Evolutionary conservation across 371 early-diverging fungal species (phyloP).

Genomic region (Syncephalastrum contaminatum): DNA sequence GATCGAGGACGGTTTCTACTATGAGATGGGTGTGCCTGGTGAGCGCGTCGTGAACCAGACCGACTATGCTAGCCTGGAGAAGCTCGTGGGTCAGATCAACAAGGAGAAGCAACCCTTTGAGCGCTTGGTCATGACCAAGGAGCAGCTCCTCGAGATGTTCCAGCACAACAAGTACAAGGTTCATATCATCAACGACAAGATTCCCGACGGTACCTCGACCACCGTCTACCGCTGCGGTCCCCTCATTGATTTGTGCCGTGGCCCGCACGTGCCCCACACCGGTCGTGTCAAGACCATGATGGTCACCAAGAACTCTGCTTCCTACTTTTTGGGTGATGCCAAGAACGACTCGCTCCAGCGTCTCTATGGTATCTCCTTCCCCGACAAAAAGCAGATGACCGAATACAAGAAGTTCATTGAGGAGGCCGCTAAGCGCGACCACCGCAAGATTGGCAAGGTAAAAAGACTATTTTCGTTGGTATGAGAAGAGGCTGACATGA

Average conservation of each 20-base stretch:
- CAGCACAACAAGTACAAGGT: conserved; percentile 96
- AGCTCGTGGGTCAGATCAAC: conserved; percentile 55
- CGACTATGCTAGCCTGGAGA: conserved; percentile 22
- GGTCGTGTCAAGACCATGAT: conserved; percentile 94
- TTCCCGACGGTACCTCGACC: conserved; percentile 93
- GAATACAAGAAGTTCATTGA: conserved; percentile 94
- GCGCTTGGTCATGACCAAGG: conserved; percentile 89
- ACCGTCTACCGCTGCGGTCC: conserved; percentile 99
- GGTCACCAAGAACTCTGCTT: conserved; percentile 95
- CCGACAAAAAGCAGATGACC: conserved; percentile 93
- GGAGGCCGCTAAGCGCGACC: conserved; percentile 98
- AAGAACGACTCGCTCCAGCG: conserved; percentile 98
- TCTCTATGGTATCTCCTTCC: conserved; percentile 99
- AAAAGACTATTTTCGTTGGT: background rate
- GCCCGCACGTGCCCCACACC: conserved; percentile 98
- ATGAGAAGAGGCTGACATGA: background rate
- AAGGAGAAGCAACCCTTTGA: conserved; percentile 97
- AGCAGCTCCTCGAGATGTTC: conserved; percentile 96
- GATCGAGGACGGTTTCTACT: conserved; percentile 98
- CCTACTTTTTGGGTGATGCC: conserved; percentile 98
- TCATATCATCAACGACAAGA: conserved; percentile 89
- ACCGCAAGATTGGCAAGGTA: conserved; percentile 92
- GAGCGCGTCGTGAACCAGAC: conserved; percentile 68
- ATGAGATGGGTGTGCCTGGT: conserved; percentile 78
- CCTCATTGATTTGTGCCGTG: conserved; percentile 98